Evolutionary conservation across 345 rosid species (phyloP).

Genomic region (Eucalyptus dawsonii): DNA sequence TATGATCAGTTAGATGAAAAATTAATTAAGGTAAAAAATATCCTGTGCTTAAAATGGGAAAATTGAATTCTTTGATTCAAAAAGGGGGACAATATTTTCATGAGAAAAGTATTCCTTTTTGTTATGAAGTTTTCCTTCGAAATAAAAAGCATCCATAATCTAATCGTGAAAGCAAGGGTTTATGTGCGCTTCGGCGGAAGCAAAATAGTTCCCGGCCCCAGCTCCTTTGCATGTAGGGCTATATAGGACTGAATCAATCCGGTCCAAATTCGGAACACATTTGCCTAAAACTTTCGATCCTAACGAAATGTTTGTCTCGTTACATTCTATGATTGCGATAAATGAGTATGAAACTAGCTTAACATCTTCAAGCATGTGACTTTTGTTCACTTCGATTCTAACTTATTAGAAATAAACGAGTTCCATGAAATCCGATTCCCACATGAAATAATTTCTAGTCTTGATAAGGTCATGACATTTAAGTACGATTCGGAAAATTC

Average conservation of each 20-base stretch:
- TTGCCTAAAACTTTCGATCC: background rate
- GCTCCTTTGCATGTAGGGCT: background rate
- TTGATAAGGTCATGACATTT: background rate
- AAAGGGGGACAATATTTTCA: background rate
- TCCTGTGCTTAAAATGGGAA: background rate
- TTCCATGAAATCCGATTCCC: too few relatives aligned
- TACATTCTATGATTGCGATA: background rate
- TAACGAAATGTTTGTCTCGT: background rate
- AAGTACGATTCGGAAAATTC: accelerated
- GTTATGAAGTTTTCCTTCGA: background rate
- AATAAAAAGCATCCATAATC: background rate
- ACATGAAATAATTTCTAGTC: too few relatives aligned
- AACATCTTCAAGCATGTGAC: background rate
- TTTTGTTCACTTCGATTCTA: background rate
- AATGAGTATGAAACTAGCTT: background rate
- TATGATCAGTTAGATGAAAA: background rate
- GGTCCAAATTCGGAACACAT: background rate
- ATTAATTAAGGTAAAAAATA: background rate
- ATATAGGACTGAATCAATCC: background rate
- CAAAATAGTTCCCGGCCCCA: background rate
- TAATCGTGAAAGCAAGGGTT: background rate
- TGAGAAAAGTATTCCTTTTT: background rate
- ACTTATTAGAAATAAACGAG: background rate
- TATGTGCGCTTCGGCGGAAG: background rate
- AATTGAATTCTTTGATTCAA: background rate